These are phyloP conservation scores for Rubroboletus pulcherrimus DNA, from an alignment of 768 basidiomycete species.

Conservation along the genomic window DNA sequence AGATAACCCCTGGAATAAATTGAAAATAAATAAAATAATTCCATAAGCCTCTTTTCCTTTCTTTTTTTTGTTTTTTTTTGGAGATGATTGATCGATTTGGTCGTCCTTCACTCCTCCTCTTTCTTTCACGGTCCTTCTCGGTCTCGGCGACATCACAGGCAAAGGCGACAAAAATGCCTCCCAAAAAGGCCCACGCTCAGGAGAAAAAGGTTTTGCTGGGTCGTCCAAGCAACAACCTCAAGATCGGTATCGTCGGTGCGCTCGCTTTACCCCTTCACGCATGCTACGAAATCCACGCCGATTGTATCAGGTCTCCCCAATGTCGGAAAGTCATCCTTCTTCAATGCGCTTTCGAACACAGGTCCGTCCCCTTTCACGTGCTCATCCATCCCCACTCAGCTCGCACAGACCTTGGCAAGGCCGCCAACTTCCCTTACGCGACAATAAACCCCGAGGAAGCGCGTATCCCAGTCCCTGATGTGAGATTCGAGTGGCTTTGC, in stretches of 20 bases:
- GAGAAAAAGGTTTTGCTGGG: conserved; percentile 91
- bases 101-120: conserved; percentile 11
- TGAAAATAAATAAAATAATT: background rate
- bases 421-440: conserved; percentile 96
- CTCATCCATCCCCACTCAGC: conserved; percentile 1
- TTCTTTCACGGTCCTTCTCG: conserved; percentile 32
- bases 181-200: conserved; percentile 71
- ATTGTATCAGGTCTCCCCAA: conserved; percentile 74
- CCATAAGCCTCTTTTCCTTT: background rate
- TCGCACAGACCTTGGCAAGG: conserved; percentile 75
- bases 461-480: conserved; percentile 92
- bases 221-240: conserved; percentile 92
- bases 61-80: conserved; percentile 8
- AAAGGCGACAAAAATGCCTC: conserved; percentile 76
- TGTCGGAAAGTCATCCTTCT: conserved; percentile 99
- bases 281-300: background rate
- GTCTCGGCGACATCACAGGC: conserved; percentile 34
- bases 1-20: conserved; percentile 14
- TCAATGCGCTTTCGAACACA: conserved; percentile 92
- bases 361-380: conserved; percentile 43
- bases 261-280: conserved; percentile 1
- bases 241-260: conserved; percentile 98
- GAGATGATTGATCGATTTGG: conserved; percentile 33
- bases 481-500: conserved; percentile 92
- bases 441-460: conserved; percentile 95